phyloP scores from a whole-genome alignment of 1,284 basidiomycete genomes.

The Papiliotrema flavescens region DNA sequence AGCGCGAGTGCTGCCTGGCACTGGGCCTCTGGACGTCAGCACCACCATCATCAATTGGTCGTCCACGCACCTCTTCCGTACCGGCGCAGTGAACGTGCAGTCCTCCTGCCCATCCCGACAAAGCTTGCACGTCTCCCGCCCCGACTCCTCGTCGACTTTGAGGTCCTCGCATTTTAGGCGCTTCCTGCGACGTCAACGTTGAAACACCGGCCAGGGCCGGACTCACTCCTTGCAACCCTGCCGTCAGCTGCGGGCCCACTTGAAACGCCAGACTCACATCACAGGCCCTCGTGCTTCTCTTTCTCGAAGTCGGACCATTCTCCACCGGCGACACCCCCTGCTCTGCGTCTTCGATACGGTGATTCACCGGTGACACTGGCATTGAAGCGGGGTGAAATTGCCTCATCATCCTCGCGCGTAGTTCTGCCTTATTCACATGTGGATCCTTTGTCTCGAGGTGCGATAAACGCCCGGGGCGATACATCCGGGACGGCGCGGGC shows the following conservation, averaged over 20 bases:
- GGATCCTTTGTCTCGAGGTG: too few relatives aligned
- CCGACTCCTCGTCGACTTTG: neutral
- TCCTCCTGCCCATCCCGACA: neutral
- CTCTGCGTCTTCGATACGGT: too few relatives aligned
- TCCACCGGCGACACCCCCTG: neutral
- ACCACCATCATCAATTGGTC: neutral
- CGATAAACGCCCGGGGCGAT: too few relatives aligned
- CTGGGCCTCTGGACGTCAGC: neutral
- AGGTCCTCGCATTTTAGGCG: slow-evolving; percentile 1
- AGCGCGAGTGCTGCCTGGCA: neutral
- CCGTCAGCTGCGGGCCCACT: neutral
- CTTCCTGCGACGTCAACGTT: neutral
- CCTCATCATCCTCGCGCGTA: neutral
- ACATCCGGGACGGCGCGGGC: too few relatives aligned
- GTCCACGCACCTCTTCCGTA: neutral
- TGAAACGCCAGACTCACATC: neutral
- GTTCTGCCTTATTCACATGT: neutral
- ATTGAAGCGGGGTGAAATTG: neutral
- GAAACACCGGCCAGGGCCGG: neutral
- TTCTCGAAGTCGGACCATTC: neutral
- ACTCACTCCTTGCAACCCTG: slow-evolving; percentile 1
- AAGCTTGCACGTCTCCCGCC: neutral
- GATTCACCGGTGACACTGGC: neutral
- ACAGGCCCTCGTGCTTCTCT: neutral
- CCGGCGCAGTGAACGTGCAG: neutral